Evolutionary conservation across 139 green algal genomes (phyloP), one percentile per base, ranked within the genome.

Genomic region (Haematococcus sp.): DNA sequence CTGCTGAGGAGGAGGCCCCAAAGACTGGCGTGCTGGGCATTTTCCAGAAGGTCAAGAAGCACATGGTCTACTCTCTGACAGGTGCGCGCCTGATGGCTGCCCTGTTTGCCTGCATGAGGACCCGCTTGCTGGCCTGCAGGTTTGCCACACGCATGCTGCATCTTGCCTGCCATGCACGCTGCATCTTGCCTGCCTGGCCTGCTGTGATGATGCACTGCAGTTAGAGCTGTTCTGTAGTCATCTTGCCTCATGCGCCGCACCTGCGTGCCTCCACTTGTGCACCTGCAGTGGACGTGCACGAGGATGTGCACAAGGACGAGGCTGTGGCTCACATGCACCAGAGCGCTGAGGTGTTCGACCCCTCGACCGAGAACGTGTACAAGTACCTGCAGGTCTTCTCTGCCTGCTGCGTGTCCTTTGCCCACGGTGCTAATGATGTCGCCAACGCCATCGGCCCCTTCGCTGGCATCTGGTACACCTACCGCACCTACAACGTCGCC

Each of bases 401-500:
- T 4, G 68, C 70, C 2, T 76, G 55, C 30, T 56, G 32, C 28
- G 71, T 83, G 31, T 72, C 71, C 0, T 78, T 78, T 16, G 52
- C 40, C 0, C 76, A 81, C 28, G 58, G 64, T 2, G 78, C 85
- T 28, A 94, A 94, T 75, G 92, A 97, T 77, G 89, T 97, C 0
- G 87, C 90, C 70, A 97, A 97, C 61, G 80, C 88, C 31, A 79
- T 91, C 22, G 92, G 92, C 7, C 87, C 89, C 25, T 91, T 92
- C 34, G 79, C 88, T 43, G 91, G 79, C 56, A 88, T 94, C 71
- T 93, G 82, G 55, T 71, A 63, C 27, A 71, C 75, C 2, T 85
- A 80, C 67, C 46, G 68, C 71, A 76, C 44, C 51, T 75, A 56
- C 32, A 67, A 68, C 16, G 84, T 94, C 1, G 74, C 83, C 1